phyloP scores from a whole-genome alignment of 768 basidiomycete genomes.

The Phylloporus scabripes region DNA sequence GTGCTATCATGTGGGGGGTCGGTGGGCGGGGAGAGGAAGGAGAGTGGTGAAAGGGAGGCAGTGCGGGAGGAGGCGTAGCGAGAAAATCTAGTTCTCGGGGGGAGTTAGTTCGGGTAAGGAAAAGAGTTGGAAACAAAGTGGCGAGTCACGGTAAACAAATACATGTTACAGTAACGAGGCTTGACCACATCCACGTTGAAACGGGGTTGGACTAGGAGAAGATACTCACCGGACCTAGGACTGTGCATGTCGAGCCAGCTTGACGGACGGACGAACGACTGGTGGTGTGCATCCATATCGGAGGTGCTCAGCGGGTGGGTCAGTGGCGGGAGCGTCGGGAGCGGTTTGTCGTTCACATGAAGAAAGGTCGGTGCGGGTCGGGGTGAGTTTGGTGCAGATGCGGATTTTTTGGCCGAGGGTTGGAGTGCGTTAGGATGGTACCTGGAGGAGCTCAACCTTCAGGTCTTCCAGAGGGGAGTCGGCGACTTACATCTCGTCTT shows the following conservation, averaged over 20 bases:
- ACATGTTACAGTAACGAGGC: slow-evolving; percentile 2
- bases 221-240: slow-evolving; percentile 1
- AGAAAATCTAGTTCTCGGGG: slow-evolving; percentile 26
- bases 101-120: slow-evolving; percentile 16
- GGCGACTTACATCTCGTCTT: neutral
- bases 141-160: neutral
- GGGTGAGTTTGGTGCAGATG: slow-evolving; percentile 25
- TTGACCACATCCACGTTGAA: slow-evolving; percentile 5
- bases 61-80: slow-evolving; percentile 23
- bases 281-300: slow-evolving; percentile 21
- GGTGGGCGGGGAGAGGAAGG: neutral
- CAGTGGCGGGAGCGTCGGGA: slow-evolving; percentile 36
- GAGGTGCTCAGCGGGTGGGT: slow-evolving; percentile 17
- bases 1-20: slow-evolving; percentile 8
- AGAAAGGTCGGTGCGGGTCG: slow-evolving; percentile 8
- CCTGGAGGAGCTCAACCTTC: slow-evolving; percentile 8
- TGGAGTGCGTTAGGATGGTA: slow-evolving; percentile 21
- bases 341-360: slow-evolving; percentile 31
- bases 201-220: neutral
- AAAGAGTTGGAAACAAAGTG: slow-evolving; percentile 8
- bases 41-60: slow-evolving; percentile 33
- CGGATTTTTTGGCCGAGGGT: slow-evolving; percentile 21
- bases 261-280: slow-evolving; percentile 4
- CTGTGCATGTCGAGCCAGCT: slow-evolving; percentile 24
- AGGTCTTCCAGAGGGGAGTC: neutral